These are phyloP conservation scores for Terfezia boudieri DNA, from an alignment of 495 filamentous ascomycete species.

Conservation along the genomic window DNA sequence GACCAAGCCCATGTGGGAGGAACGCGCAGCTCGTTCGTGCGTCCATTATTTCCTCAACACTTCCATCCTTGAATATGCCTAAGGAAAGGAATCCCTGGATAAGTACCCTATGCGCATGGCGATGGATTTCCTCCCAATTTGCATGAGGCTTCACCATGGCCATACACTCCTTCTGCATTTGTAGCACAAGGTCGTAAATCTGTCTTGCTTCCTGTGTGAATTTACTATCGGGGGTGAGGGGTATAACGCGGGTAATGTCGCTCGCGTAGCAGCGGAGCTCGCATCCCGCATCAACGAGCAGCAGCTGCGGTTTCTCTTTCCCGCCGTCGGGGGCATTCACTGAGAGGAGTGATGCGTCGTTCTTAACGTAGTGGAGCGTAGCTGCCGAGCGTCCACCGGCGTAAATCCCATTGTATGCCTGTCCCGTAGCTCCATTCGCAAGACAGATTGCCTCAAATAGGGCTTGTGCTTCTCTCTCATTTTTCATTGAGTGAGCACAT, in stretches of 20 bases:
- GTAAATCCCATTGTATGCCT: conserved; percentile 70
- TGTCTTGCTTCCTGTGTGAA: conserved; percentile 48
- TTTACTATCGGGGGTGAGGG: conserved; percentile 38
- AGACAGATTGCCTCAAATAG: conserved; percentile 57
- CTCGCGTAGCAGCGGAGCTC: conserved; percentile 64
- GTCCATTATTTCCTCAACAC: conserved; percentile 46
- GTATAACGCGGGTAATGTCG: conserved; percentile 81
- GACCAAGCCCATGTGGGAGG: conserved; percentile 78
- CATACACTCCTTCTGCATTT: conserved; percentile 66
- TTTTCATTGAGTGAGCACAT: conserved; percentile 38
- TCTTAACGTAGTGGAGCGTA: conserved; percentile 72
- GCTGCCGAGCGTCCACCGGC: conserved; percentile 54
- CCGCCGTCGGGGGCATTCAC: conserved; percentile 29
- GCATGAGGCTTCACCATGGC: conserved; percentile 50
- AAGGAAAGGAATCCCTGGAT: conserved; percentile 56
- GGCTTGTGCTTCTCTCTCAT: conserved; percentile 66
- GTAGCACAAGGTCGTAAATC: conserved; percentile 68
- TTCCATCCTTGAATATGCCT: conserved; percentile 44
- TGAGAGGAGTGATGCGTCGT: conserved; percentile 24
- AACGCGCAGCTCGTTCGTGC: conserved; percentile 62
- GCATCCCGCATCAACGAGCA: conserved; percentile 66
- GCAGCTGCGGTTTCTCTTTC: conserved; percentile 31
- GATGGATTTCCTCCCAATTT: conserved; percentile 68
- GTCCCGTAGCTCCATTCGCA: conserved; percentile 45
- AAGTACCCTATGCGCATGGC: conserved; percentile 54